phyloP scores from a whole-genome alignment of 1,139 yeast genomes.

The Yamadazyma conglobata region DNA sequence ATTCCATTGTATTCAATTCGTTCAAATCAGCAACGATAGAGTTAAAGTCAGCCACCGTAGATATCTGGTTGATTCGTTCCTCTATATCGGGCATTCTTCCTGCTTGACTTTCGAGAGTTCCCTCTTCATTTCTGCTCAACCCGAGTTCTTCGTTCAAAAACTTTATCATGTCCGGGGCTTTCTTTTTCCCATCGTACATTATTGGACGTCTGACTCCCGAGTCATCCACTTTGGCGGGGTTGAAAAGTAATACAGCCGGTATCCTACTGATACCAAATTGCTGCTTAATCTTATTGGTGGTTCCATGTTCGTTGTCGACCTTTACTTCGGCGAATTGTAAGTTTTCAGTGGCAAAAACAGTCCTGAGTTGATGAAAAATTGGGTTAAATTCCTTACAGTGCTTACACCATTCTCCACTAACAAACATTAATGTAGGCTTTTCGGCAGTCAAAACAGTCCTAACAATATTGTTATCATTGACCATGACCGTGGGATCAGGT shows the following conservation, averaged over 20 bases:
- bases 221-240: conserved; percentile 21
- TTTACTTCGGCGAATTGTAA: conserved; percentile 61
- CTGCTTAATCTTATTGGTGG: conserved; percentile 33
- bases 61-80: conserved; percentile 8
- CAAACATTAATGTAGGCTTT: conserved; percentile 64
- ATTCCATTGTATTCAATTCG: conserved; percentile 3
- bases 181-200: conserved; percentile 39
- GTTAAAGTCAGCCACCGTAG: conserved; percentile 1
- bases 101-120: conserved; percentile 48
- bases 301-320: conserved; percentile 54
- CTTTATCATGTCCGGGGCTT: conserved; percentile 39
- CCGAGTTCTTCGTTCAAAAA: conserved; percentile 52
- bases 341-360: conserved; percentile 42
- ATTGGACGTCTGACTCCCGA: conserved; percentile 42
- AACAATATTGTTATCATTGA: conserved; percentile 48
- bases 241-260: conserved; percentile 56
- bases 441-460: conserved; percentile 51
- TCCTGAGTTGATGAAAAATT: conserved; percentile 54
- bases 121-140: conserved; percentile 48
- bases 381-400: conserved; percentile 71
- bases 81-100: conserved; percentile 53
- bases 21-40: not conserved
- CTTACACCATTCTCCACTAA: conserved; percentile 79
- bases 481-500: conserved; percentile 14
- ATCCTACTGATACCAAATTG: conserved; percentile 43